phyloP scores from a whole-genome alignment of 805 yeast species.

The Kodamaea kaohsiungensis region DNA sequence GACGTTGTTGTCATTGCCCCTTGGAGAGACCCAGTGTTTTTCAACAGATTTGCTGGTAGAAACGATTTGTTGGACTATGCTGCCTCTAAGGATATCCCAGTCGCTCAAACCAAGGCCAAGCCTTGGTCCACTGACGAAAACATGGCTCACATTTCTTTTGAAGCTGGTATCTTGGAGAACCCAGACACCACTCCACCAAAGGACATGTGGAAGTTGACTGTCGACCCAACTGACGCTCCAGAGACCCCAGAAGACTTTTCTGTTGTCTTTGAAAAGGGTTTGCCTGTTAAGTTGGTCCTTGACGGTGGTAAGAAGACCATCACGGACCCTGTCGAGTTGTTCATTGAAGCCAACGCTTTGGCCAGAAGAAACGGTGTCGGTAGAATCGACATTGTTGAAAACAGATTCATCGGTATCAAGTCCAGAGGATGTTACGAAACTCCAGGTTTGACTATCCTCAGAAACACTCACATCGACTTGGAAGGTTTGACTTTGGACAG shows the following conservation, averaged over 20 bases:
- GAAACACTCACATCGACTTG: constrained; percentile 91
- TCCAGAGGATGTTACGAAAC: constrained; percentile 99
- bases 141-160: constrained; percentile 98
- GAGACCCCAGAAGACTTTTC: constrained; percentile 86
- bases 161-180: constrained; percentile 98
- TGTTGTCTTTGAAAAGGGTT: constrained; percentile 80
- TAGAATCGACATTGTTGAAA: constrained; percentile 98
- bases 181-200: constrained; percentile 99
- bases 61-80: constrained; percentile 94
- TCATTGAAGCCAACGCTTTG: constrained; percentile 87
- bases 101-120: constrained; percentile 95
- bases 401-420: constrained; percentile 97
- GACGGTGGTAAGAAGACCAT: constrained; percentile 59
- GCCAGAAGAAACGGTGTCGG: constrained; percentile 99
- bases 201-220: constrained; percentile 99
- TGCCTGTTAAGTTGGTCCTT: constrained; percentile 79
- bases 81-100: constrained; percentile 87
- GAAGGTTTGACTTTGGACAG: constrained; percentile 97
- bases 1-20: constrained; percentile 97
- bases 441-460: constrained; percentile 93
- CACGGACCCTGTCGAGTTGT: constrained; percentile 88
- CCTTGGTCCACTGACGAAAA: constrained; percentile 99
- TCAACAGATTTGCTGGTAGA: constrained; percentile 97
- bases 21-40: constrained; percentile 97
- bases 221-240: constrained; percentile 96